Evolutionary conservation across 345 rosid genomes (phyloP), one percentile per base, ranked within the genome.

Genomic region (Populus deltoides): DNA sequence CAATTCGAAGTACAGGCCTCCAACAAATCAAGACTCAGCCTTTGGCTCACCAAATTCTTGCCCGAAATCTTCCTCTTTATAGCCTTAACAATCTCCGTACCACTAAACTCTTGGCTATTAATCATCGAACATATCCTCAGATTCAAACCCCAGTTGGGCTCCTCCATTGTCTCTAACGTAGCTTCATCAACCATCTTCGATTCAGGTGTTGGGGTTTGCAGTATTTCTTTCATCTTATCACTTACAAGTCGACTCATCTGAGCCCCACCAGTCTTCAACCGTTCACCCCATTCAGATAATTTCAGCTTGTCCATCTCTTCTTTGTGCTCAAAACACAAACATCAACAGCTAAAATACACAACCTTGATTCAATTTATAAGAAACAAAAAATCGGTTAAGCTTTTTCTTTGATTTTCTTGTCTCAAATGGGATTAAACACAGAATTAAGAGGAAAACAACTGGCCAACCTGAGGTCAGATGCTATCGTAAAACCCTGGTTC

Each of bases 161-260:
- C 98, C 61, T 86, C 91, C 75, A 90, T 47, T 4, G 90, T 88
- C 83, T 94, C 97, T 22, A 81, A 29, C 3, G 97, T 94, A 47
- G 97, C 97, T 84, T 94, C 98, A 71, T 94, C 97, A 2, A 92
- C 97, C 90, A 94, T 88, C 82, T 86, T 88, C 1, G 94, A 92
- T 78, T 92, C 97, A 8, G 89, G 87, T 2, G 95, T 94, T 1
- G 97, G 94, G 41, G 88, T 83, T 80, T 92, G 98, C 29, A 94
- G 83, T 76, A 94, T 87, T 69, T 92, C 98, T 81, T 92, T 94
- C 89, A 94, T 78, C 81, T 94, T 94, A 72, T 87, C 95, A 68
- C 94, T 89, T 7, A 92, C 91, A 77, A 92, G 83, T 62, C 97
- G 75, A 43, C 93, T 86, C 97, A 94, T 90, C 53, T 92, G 93